Base-by-base conservation (phyloP, 2,329 filamentous ascomycete species). In the Cadophora luteo-olivacea region DNA sequence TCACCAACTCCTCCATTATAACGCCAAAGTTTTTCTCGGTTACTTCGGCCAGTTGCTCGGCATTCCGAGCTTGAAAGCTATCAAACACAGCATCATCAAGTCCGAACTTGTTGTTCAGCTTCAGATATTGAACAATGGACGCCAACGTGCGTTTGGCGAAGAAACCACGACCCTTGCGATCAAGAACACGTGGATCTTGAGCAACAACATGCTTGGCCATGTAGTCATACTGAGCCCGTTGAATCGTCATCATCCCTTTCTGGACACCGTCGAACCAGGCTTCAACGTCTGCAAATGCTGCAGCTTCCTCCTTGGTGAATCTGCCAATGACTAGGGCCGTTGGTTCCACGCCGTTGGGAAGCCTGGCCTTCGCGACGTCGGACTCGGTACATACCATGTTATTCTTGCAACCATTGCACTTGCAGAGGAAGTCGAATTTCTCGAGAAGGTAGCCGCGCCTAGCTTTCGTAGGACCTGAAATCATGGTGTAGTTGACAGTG, bases 401-500 rank as follows among this genome's bases (percentile, higher is more conserved):
- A 25, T 24, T 60, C 33, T 25, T 60, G 33, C 16, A 60, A 1
- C 55, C 36, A 22, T 38, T n/a, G 22, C 55, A 60, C 6, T 11
- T 25, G 36, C 55, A 60, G 12, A 60, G 19, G 36, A 60, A 41
- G 9, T n/a, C 36, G 55, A 41, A 60, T 6, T 60, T 41, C 1
- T 41, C 33, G 19, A 60, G 33, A 16, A 25, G 36, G 4, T 25
- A 14, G n/a, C 8, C n/a, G 25, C 14, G 55, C 16, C 55, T 24
- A 33, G 36, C 11, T 22, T 60, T 38, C 7, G n/a, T 12, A 9
- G 55, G 14, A 8, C n/a, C 19, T 16, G 22, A 4, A 4, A 12
- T 45, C n/a, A 60, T 9, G n/a, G 29, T 41, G n/a, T 67, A 67
- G 52, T 32, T 45, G 19, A 57, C 51, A 5, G 55, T 60, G n/a